phyloP scores from a whole-genome alignment of 176 grass and related monocot species.

The Saccharum spontaneum region DNA sequence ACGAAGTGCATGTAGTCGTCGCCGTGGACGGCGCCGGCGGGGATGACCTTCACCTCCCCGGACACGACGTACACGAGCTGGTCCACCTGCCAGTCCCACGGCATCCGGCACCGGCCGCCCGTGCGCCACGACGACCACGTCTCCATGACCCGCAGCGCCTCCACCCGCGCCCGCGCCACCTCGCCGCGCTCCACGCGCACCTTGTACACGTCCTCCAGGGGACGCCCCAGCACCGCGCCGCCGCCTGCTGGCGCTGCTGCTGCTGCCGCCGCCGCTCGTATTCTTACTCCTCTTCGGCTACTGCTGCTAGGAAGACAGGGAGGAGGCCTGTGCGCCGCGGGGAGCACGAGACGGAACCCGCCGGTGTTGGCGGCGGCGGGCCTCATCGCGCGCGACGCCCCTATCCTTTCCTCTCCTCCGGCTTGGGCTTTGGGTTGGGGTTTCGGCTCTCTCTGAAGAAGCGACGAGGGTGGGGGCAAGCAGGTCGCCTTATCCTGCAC shows the following conservation, averaged over 20 bases:
- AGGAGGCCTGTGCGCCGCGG: constrained; percentile 19
- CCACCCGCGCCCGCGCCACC: constrained; percentile 52
- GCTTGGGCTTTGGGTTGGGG: background rate
- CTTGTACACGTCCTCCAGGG: constrained; percentile 79
- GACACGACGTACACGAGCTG: constrained; percentile 85
- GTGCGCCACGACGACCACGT: constrained; percentile 81
- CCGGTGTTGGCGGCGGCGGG: constrained; percentile 7
- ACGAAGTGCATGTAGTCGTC: constrained; percentile 86
- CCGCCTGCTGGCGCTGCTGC: background rate
- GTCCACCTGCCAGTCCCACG: constrained; percentile 98
- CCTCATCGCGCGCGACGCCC: background rate
- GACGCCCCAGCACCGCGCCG: constrained; percentile 24
- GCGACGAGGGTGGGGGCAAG: too few relatives aligned
- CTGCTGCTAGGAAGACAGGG: background rate
- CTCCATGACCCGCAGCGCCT: constrained; percentile 60
- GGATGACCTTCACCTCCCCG: constrained; percentile 87
- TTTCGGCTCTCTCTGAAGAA: background rate
- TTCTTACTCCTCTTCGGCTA: background rate
- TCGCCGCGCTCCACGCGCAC: constrained; percentile 79
- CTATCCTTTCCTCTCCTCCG: too few relatives aligned
- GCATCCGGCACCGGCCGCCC: constrained; percentile 62
- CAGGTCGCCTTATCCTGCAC: too few relatives aligned
- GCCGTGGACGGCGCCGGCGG: constrained; percentile 67
- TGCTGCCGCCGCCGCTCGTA: background rate
- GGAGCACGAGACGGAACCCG: constrained; percentile 26